These are phyloP conservation scores for Acacia confusa DNA, from an alignment of 306 rosid species.

Conservation along the genomic window DNA sequence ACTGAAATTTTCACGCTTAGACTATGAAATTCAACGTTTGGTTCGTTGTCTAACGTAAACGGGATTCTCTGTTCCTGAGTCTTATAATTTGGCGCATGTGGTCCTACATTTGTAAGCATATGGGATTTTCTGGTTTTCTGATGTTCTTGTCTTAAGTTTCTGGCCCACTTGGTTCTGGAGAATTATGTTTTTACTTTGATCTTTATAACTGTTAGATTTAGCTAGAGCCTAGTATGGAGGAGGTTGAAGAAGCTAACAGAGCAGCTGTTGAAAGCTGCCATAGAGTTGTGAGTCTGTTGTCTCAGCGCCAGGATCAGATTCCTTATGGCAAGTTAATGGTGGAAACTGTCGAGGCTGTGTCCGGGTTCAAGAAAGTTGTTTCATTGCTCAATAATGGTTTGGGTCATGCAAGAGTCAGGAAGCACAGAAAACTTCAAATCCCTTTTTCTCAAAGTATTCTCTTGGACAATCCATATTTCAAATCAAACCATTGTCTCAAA, in stretches of 20 bases:
- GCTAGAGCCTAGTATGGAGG: slow-evolving; percentile 56
- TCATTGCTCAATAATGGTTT: slow-evolving; percentile 69
- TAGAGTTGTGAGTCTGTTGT: slow-evolving; percentile 63
- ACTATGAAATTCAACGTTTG: slow-evolving; percentile 23
- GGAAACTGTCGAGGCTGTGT: slow-evolving; percentile 87
- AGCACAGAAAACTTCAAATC: slow-evolving; percentile 48
- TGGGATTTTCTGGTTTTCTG: slow-evolving; percentile 29
- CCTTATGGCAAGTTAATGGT: slow-evolving; percentile 56
- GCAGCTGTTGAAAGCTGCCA: slow-evolving; percentile 82
- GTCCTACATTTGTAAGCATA: slow-evolving; percentile 30
- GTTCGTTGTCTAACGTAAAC: slow-evolving; percentile 45
- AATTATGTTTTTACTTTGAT: slow-evolving; percentile 8
- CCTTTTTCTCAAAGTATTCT: slow-evolving; percentile 62
- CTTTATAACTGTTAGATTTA: slow-evolving; percentile 5
- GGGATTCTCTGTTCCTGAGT: slow-evolving; percentile 46
- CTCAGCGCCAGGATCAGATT: slow-evolving; percentile 70
- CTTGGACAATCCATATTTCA: slow-evolving; percentile 68
- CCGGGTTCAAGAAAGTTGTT: slow-evolving; percentile 83
- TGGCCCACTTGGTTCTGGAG: slow-evolving; percentile 25
- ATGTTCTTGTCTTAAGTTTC: slow-evolving; percentile 36
- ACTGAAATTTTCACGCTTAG: slow-evolving; percentile 35
- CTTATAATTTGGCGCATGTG: slow-evolving; percentile 34
- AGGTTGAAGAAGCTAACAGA: slow-evolving; percentile 81
- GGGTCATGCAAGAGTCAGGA: slow-evolving; percentile 90
- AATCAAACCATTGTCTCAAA: slow-evolving; percentile 44